Base-by-base conservation (phyloP, 2,329 filamentous ascomycete genomes). In the Calonectria pseudoturangicola region DNA sequence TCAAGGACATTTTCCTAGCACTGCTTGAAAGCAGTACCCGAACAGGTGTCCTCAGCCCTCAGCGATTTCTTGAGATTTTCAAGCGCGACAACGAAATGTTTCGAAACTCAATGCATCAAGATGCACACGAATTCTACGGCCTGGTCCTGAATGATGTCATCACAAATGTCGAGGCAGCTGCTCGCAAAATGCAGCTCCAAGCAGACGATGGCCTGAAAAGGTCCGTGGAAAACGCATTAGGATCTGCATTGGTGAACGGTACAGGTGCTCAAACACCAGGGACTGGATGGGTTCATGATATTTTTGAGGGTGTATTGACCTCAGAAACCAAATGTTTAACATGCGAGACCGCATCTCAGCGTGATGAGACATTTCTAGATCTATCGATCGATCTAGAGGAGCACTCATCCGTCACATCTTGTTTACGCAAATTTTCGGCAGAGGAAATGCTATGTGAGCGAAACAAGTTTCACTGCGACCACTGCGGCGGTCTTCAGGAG, bases 391-490 rank as follows among this genome's bases (percentile, higher is more conserved):
- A 99, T 84, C 87, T 99, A 15, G 95, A 98, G 77, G 93, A 98
- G 81, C 95, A 98, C 82, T 96, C 96, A 0, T 99, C 97, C 0
- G 97, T 99, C 4, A 98, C 97, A 3, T 96, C 97, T 30, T 99
- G 97, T 82, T 86, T 99, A 75, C 91, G 95, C 72, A 98, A 98
- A 80, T 99, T 99, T 81, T 99, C 97, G 0, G 95, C 97, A 56
- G 97, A 98, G 80, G 97, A 99, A 84, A 98, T 98, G 95, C 89
- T 99, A 71, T 98, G 97, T 82, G 97, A 99, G 86, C 91, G 96
- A 73, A 98, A 99, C 87, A 99, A 99, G 82, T 99, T 99, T 77
- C 96, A 99, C 82, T 99, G 97, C 85, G 97, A 99, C 83, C 96
- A 96, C 79, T 99, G 97, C 79, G 97, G 97, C 66, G 97, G 97